These are phyloP conservation scores for Neonectria punicea DNA, from an alignment of 2,329 filamentous ascomycete genomes.

Conservation along the genomic window DNA sequence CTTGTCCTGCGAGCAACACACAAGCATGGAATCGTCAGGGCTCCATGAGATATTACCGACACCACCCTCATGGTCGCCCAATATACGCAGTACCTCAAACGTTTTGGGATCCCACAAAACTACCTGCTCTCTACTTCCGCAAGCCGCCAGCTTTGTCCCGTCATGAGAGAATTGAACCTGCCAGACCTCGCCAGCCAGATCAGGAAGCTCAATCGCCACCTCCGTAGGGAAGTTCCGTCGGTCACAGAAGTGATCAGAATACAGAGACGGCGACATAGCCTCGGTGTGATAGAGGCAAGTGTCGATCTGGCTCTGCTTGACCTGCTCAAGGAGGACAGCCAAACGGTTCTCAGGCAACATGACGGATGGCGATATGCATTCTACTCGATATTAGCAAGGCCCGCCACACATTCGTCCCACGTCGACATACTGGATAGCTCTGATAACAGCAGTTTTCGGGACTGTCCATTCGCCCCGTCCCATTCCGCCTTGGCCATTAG, in stretches of 20 bases:
- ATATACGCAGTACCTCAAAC: slow-evolving; percentile 71
- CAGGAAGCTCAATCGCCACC: slow-evolving; percentile 74
- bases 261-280: slow-evolving; percentile 80
- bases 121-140: slow-evolving; percentile 78
- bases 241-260: slow-evolving; percentile 88
- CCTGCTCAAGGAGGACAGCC: slow-evolving; percentile 80
- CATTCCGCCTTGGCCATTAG: slow-evolving; percentile 81
- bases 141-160: slow-evolving; percentile 83
- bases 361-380: slow-evolving; percentile 91
- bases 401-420: too few species aligned
- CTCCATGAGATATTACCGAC: slow-evolving; percentile 91
- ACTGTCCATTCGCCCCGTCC: slow-evolving; percentile 83
- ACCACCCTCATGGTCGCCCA: slow-evolving; percentile 74
- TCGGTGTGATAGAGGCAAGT: slow-evolving; percentile 92
- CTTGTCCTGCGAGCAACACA: slow-evolving; percentile 83
- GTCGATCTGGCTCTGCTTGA: slow-evolving; percentile 85
- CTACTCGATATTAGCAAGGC: slow-evolving; percentile 53
- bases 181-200: slow-evolving; percentile 89
- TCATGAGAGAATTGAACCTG: slow-evolving; percentile 90
- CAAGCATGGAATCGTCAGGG: slow-evolving; percentile 85
- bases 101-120: slow-evolving; percentile 83
- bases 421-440: slow-evolving; percentile 79
- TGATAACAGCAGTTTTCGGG: slow-evolving; percentile 78
- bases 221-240: slow-evolving; percentile 81
- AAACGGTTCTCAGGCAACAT: slow-evolving; percentile 96